Conservation (phyloP, 805 yeast species). For the Lachancea dasiensis region DNA sequence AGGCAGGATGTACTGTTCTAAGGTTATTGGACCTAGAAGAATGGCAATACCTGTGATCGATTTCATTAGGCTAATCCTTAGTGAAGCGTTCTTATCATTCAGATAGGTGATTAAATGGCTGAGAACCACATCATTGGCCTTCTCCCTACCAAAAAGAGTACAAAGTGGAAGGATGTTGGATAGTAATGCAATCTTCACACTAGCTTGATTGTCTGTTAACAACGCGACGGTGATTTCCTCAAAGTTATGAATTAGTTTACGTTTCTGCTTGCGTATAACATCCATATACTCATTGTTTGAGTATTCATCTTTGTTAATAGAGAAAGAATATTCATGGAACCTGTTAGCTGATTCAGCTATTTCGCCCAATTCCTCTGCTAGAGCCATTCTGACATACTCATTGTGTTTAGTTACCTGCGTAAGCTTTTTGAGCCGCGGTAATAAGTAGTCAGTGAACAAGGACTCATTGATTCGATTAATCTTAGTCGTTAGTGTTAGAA, state of each 20-base stretch:
- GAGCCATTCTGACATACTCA: constrained; percentile 50
- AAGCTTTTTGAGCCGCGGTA: constrained; percentile 58
- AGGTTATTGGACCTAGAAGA: constrained; percentile 70
- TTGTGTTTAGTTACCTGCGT: constrained; percentile 35
- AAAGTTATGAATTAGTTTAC: constrained; percentile 36
- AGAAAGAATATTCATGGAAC: constrained; percentile 55
- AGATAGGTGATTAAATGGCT: constrained; percentile 89
- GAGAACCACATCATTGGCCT: constrained; percentile 78
- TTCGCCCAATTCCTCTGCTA: constrained; percentile 69
- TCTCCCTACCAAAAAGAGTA: constrained; percentile 76
- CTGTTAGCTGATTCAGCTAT: constrained; percentile 59
- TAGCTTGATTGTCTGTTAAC: constrained; percentile 60
- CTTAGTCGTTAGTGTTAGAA: constrained; percentile 55
- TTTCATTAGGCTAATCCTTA: constrained; percentile 66
- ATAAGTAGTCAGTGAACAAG: constrained; percentile 73
- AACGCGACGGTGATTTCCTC: constrained; percentile 60
- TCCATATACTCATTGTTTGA: constrained; percentile 16
- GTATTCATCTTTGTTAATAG: constrained; percentile 19
- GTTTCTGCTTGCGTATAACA: constrained; percentile 18
- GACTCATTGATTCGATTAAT: constrained; percentile 71
- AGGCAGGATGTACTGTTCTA: constrained; percentile 87
- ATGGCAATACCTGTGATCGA: constrained; percentile 70
- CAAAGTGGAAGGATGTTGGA: constrained; percentile 72
- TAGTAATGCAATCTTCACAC: constrained; percentile 65
- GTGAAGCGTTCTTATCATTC: constrained; percentile 65